phyloP scores from a whole-genome alignment of 768 basidiomycete species.

The Termitomyces sp. region DNA sequence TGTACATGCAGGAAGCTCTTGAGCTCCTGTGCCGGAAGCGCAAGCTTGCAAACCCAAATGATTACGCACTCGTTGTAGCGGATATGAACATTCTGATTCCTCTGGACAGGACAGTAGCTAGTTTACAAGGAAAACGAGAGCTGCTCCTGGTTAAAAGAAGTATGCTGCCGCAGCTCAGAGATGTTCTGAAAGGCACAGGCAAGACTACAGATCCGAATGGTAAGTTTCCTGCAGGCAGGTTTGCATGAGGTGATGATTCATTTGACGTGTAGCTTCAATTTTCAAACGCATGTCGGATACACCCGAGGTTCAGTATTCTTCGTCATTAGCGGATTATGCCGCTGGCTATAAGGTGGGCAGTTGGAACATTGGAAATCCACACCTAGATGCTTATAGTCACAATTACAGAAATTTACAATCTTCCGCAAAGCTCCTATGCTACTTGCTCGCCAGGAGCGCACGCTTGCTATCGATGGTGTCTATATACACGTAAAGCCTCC shows the following conservation, averaged over 20 bases:
- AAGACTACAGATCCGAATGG: slow-evolving; percentile 92
- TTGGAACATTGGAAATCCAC: neutral
- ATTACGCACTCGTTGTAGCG: slow-evolving; percentile 77
- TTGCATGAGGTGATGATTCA: neutral
- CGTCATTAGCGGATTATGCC: slow-evolving; percentile 65
- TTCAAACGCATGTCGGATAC: slow-evolving; percentile 87
- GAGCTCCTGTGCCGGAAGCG: slow-evolving; percentile 77
- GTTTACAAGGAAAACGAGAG: slow-evolving; percentile 83
- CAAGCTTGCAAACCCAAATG: slow-evolving; percentile 63
- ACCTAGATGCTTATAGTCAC: neutral
- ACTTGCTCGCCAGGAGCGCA: slow-evolving; percentile 85
- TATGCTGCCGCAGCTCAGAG: slow-evolving; percentile 70
- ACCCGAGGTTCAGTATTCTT: slow-evolving; percentile 51
- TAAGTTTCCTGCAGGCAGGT: slow-evolving; percentile 27
- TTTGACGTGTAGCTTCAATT: slow-evolving; percentile 66
- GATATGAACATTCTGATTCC: slow-evolving; percentile 78
- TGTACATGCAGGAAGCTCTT: slow-evolving; percentile 96
- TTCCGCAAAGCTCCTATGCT: slow-evolving; percentile 95
- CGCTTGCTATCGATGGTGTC: slow-evolving; percentile 90
- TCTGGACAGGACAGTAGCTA: slow-evolving; percentile 94
- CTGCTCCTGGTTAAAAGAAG: slow-evolving; percentile 77
- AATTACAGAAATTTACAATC: slow-evolving; percentile 77
- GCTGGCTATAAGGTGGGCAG: slow-evolving; percentile 77
- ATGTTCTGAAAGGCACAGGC: slow-evolving; percentile 60
- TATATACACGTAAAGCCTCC: slow-evolving; percentile 73